Evolutionary conservation across 768 basidiomycete species (phyloP).

Genomic region (Suillus spraguei): DNA sequence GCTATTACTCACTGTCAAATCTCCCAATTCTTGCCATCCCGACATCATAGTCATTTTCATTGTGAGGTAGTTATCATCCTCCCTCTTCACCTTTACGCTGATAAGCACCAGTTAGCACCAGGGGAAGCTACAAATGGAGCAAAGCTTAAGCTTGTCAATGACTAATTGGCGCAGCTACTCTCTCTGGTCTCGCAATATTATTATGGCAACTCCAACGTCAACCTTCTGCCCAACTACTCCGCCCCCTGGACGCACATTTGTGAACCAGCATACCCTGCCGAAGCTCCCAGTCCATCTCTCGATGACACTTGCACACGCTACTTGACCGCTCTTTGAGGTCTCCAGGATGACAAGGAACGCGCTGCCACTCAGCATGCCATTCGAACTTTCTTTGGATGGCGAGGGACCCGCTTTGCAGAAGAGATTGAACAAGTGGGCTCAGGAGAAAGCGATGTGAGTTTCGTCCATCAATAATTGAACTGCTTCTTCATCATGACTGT

Average conservation of each 20-base stretch:
- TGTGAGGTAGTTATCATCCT: too few relatives aligned
- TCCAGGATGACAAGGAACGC: conserved; percentile 87
- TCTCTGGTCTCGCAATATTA: not conserved
- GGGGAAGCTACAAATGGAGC: not conserved
- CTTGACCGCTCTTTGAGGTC: conserved; percentile 72
- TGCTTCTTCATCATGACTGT: conserved; percentile 6
- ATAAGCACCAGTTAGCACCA: too few relatives aligned
- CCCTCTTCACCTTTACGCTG: too few relatives aligned
- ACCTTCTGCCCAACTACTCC: conserved; percentile 19
- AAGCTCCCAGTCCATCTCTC: conserved; percentile 90
- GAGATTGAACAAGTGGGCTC: conserved; percentile 76
- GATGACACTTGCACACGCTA: conserved; percentile 87
- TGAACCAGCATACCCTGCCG: conserved; percentile 72
- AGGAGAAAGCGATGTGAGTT: conserved; percentile 67
- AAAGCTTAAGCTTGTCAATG: not conserved
- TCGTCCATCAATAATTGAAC: not conserved
- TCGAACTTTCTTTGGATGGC: conserved; percentile 69
- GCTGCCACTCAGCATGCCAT: conserved; percentile 73
- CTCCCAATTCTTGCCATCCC: too few relatives aligned
- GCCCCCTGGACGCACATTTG: conserved; percentile 46
- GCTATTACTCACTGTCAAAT: too few relatives aligned
- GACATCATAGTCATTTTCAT: too few relatives aligned
- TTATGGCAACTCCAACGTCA: conserved; percentile 13
- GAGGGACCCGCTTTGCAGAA: conserved; percentile 84
- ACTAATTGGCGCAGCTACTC: not conserved